A percentile compares a stretch with the other conserved stretches of the same genome.
phyloP scores from a whole-genome alignment of 495 filamentous ascomycete species.

The Talaromyces wortmannii region DNA sequence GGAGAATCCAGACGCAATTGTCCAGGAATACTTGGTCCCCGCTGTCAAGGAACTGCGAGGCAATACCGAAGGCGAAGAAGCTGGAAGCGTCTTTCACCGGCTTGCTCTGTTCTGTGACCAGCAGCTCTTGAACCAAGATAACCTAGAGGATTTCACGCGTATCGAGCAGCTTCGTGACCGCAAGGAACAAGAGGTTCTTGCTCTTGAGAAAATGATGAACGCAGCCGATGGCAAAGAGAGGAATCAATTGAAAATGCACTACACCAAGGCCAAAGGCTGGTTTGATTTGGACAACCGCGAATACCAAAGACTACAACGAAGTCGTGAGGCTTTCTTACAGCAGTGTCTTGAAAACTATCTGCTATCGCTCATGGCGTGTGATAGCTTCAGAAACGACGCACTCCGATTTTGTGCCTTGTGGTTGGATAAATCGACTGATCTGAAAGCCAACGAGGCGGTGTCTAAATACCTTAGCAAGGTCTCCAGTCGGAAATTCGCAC shows the following conservation, averaged over 20 bases:
- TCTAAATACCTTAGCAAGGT: slow-evolving; percentile 61
- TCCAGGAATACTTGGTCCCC: slow-evolving; percentile 71
- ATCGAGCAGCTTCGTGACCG: slow-evolving; percentile 71
- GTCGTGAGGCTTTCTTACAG: slow-evolving; percentile 71
- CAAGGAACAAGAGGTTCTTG: slow-evolving; percentile 69
- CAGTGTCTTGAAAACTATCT: slow-evolving; percentile 95
- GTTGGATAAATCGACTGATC: slow-evolving; percentile 71
- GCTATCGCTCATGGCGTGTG: slow-evolving; percentile 71
- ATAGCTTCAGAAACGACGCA: slow-evolving; percentile 81
- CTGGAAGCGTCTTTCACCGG: slow-evolving; percentile 85
- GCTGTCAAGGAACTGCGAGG: slow-evolving; percentile 75
- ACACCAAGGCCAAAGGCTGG: slow-evolving; percentile 74
- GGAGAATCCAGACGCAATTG: slow-evolving; percentile 86
- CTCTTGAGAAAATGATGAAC: slow-evolving; percentile 54
- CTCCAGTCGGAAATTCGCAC: slow-evolving; percentile 83
- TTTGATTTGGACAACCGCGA: slow-evolving; percentile 82
- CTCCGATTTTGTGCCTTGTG: slow-evolving; percentile 94
- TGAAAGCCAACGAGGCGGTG: slow-evolving; percentile 71
- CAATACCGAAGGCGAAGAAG: slow-evolving; percentile 60
- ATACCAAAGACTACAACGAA: slow-evolving; percentile 67
- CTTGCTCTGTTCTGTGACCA: slow-evolving; percentile 94
- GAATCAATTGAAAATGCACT: slow-evolving; percentile 34
- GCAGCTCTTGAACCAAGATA: slow-evolving; percentile 78
- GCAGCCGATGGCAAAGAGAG: slow-evolving; percentile 43
- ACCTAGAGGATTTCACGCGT: slow-evolving; percentile 77